Percentiles rank a stretch among this genome's conserved stretches.
phyloP scores from a whole-genome alignment of 148 eudicot genomes.

The Silene latifolia region DNA sequence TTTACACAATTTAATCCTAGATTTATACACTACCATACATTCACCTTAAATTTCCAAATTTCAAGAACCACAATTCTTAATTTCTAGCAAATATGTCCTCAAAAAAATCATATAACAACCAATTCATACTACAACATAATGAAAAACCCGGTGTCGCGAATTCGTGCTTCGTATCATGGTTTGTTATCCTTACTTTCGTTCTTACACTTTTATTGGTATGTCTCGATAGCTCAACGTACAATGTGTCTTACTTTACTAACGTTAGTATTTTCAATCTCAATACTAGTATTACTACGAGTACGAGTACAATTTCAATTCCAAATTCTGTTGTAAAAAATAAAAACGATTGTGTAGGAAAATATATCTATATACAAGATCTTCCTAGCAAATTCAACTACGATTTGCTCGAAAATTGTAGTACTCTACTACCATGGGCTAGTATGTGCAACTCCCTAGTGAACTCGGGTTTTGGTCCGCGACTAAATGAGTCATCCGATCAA shows the following conservation, averaged over 20 bases:
- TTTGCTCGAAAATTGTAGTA: constrained; percentile 37
- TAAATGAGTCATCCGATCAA: constrained; percentile 20
- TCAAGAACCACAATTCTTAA: no score
- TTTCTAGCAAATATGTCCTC: neutral
- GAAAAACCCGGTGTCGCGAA: neutral
- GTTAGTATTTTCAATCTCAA: neutral
- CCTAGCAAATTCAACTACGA: constrained; percentile 47
- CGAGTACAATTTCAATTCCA: neutral
- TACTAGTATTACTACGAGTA: neutral
- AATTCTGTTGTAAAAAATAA: neutral
- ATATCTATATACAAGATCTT: constrained; percentile 52
- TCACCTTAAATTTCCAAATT: no score
- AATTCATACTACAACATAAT: neutral
- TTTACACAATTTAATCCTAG: neutral
- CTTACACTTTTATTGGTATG: neutral
- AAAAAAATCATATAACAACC: neutral
- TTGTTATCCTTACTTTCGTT: constrained; percentile 1
- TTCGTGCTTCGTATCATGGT: constrained; percentile 5
- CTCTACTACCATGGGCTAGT: constrained; percentile 39
- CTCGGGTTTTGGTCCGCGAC: constrained; percentile 46
- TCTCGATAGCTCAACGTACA: neutral
- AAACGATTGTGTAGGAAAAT: constrained; percentile 46
- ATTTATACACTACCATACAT: neutral
- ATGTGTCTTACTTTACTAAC: neutral
- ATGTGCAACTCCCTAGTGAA: constrained; percentile 52